phyloP scores from a whole-genome alignment of 176 grass and related monocot genomes.

The Triticum timopheevii region DNA sequence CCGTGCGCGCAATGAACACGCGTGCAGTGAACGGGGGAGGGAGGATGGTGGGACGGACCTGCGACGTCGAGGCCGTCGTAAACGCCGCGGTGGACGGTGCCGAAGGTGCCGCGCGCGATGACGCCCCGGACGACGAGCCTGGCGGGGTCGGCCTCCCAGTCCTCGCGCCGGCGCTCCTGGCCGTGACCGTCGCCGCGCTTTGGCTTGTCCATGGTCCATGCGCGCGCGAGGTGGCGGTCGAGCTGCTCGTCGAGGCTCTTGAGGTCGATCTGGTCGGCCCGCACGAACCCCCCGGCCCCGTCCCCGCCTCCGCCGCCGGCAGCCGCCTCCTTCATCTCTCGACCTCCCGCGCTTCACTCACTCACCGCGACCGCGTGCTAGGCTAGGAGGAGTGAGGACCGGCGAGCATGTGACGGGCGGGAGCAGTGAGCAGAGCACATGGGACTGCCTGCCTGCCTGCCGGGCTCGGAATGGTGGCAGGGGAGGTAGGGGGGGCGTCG shows the following conservation, averaged over 20 bases:
- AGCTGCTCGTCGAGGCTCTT: conserved; percentile 99
- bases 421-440: conserved; percentile 30
- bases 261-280: conserved; percentile 98
- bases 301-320: conserved; percentile 28
- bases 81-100: conserved; percentile 85
- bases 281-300: conserved; percentile 60
- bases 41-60: conserved; percentile 22
- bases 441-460: conserved; percentile 26
- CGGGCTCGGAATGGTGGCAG: background rate
- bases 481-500: background rate
- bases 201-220: conserved; percentile 80
- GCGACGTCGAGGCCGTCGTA: conserved; percentile 97
- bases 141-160: conserved; percentile 87
- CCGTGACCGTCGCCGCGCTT: background rate
- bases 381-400: background rate
- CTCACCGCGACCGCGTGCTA: too few relatives aligned
- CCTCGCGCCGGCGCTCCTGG: conserved; percentile 32
- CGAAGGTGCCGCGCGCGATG: conserved; percentile 96
- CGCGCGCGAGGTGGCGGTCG: conserved; percentile 77
- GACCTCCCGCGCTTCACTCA: background rate
- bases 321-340: conserved; percentile 33
- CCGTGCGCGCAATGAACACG: too few relatives aligned
- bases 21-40: too few relatives aligned
- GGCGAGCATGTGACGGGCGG: background rate
- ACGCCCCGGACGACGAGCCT: conserved; percentile 71